These are phyloP conservation scores for Alternaria alternata DNA, from an alignment of 2,329 filamentous ascomycete species.

Conservation along the genomic window DNA sequence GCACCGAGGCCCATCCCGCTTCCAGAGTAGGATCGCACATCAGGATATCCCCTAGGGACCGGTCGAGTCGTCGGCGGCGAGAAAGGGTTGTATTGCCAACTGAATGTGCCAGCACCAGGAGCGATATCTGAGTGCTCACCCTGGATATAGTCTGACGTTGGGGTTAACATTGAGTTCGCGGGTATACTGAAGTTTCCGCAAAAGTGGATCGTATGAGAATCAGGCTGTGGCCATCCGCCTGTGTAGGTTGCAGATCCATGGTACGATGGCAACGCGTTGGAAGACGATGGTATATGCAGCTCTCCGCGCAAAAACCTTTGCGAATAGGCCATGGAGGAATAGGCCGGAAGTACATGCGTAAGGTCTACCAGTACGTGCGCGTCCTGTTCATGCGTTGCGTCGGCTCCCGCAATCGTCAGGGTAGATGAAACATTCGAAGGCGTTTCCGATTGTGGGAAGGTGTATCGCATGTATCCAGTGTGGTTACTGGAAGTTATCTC, in stretches of 20 bases:
- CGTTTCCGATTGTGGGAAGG: constrained; percentile 28
- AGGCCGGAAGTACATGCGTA: constrained; percentile 55
- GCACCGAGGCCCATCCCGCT: constrained; percentile 53
- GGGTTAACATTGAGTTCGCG: not conserved
- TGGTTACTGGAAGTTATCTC: constrained; percentile 32
- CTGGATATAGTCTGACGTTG: constrained; percentile 9
- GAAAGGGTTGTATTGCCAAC: constrained; percentile 10
- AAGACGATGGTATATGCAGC: constrained; percentile 3
- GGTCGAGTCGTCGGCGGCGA: not conserved
- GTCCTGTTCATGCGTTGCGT: constrained; percentile 19
- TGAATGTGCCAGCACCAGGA: constrained; percentile 6
- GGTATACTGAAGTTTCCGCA: constrained; percentile 12
- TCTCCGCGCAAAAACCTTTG: constrained; percentile 8
- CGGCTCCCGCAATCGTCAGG: not conserved
- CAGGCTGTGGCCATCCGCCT: constrained; percentile 10
- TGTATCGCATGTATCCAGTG: constrained; percentile 35
- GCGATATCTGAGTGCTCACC: not conserved
- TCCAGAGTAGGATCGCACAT: constrained; percentile 27
- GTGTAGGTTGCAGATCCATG: constrained; percentile 11
- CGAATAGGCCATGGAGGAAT: constrained; percentile 8
- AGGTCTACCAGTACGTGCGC: constrained; percentile 53
- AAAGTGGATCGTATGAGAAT: constrained; percentile 9
- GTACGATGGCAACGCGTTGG: constrained; percentile 1
- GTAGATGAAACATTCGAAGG: not conserved
- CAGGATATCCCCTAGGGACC: not conserved